Base-by-base conservation (phyloP, 768 basidiomycete species). In the Lactarius akahatsu region DNA sequence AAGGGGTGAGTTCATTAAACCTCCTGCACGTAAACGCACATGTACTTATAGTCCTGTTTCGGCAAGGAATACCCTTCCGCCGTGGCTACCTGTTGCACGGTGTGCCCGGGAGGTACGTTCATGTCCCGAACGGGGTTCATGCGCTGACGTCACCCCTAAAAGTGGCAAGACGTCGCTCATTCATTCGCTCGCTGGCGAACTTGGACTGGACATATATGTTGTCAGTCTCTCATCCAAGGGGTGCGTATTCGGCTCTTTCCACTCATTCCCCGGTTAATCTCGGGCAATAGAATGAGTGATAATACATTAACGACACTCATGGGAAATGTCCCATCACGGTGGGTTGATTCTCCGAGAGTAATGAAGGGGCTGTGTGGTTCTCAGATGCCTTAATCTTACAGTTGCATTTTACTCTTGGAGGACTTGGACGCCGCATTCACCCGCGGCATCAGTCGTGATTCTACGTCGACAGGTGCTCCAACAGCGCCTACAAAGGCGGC, bases 371-470 rank as follows among this genome's bases (percentile, higher is more conserved):
- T 45, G 63, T 66, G 15, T 57, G 62, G 58, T 70, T 68, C 61
- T 64, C 62, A 72, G 63, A 70, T 43, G 62, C 16, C 34, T 59
- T 64, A 45, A 57, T 71, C 57, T 50, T 18, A 57, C 71, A 92
- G 92, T 81, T 94, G 92, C 81, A 93, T 96, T 67, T 82, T 96
- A 72, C 88, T 96, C 77, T 84, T 96, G 75, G 94, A 96, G 79
- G 94, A 96, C 82, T 84, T 96, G 71, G 92, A 94, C 75, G 92
- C 92, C 63, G 92, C 92, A 32, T 94, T 94, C 80, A 94, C 92
- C 70, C 89, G 91, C 59, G 89, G 88, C 63, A 88, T 93, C 74
- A 89, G 85, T 76, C 92, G 92, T 78, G 92, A 93, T 76, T 80
- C 85, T 56, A 83, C 77, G 16, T 92, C 92, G 11, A 94, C 92